Evolutionary conservation across 2,329 filamentous ascomycete species (phyloP), one percentile per base, ranked within the genome.

Genomic region (Dothideomycetes sp.): DNA sequence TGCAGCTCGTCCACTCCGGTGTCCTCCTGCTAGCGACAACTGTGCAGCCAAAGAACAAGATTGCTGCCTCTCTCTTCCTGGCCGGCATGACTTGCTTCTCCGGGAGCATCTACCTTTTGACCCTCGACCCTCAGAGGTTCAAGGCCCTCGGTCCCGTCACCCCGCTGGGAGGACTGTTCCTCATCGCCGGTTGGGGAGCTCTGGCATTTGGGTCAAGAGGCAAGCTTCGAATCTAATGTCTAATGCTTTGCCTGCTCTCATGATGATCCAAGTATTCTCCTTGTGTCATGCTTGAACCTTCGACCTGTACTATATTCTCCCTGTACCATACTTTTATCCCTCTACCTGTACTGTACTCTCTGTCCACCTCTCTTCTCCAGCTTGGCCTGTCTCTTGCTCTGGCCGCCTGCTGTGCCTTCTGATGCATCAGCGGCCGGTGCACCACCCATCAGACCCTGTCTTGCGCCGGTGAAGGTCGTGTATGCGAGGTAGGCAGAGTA

Each of bases 41-140:
- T 12, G 19, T 17, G 11, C 27, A 32, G 11, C 41, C 33, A 22
- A 42, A 44, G 33, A 52, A 53, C 37, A 72, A 69, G 22, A 50
- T 77, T 16, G 75, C 77, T 14, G 70, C 71, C 37, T 59, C 60
- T 2, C 61, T 80, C n/a, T 73, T 81, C 53, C 71, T 72, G 0
- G 73, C 73, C 1, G 78, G 79, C 37, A 81, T 81, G 64, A 74
- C 73, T 3, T 69, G 80, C 66, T 82, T 82, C 58, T 75, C 69
- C 43, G 79, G 79, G 2, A 75, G 69, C 52, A 70, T 83, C 47
- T 83, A 83, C 55, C 63, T 75, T 8, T 65, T 82, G 8, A 66
- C 73, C 0, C 61, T 82, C n/a, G 71, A 80, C 57, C 72, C 77
- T 15, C 66, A 72, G 49, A 61, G 67, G 19, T 79, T 78, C 60